phyloP scores from a whole-genome alignment of 257 asterid genomes.

The Penstemon barbatus region DNA sequence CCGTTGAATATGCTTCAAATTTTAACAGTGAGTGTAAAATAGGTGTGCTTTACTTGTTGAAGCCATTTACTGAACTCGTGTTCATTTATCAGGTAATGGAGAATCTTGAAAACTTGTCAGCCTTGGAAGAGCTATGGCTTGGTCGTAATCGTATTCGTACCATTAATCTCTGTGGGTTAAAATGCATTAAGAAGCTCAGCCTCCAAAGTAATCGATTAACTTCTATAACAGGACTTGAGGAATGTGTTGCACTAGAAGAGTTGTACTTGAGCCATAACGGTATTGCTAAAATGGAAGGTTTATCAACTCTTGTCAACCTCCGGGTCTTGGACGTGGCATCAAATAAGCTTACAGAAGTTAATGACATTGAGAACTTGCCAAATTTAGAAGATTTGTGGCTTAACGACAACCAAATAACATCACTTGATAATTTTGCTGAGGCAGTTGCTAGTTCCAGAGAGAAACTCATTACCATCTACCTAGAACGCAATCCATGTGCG shows the following conservation, averaged over 20 bases:
- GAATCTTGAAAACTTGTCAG: constrained; percentile 59
- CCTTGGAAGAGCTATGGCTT: constrained; percentile 93
- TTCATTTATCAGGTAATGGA: constrained; percentile 72
- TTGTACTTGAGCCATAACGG: constrained; percentile 97
- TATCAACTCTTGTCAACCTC: constrained; percentile 75
- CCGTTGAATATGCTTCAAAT: background rate
- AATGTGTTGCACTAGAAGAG: constrained; percentile 86
- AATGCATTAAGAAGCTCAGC: constrained; percentile 89
- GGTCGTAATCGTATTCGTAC: constrained; percentile 92
- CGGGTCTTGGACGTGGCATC: constrained; percentile 88
- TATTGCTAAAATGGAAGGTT: constrained; percentile 85
- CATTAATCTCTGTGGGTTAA: constrained; percentile 83
- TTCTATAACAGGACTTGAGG: constrained; percentile 85
- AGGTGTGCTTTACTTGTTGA: constrained; percentile 9
- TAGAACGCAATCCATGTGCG: constrained; percentile 96
- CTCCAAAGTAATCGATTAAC: constrained; percentile 95
- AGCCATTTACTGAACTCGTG: constrained; percentile 24
- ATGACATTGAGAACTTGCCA: constrained; percentile 57
- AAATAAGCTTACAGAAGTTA: constrained; percentile 80
- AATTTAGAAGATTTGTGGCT: constrained; percentile 97
- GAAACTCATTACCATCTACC: constrained; percentile 85
- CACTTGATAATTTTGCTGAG: constrained; percentile 67
- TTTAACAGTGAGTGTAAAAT: constrained; percentile 6
- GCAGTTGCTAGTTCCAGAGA: constrained; percentile 70
- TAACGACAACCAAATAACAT: constrained; percentile 76